Conservation (phyloP, 106 monocot genomes). For the Acorus calamus region DNA sequence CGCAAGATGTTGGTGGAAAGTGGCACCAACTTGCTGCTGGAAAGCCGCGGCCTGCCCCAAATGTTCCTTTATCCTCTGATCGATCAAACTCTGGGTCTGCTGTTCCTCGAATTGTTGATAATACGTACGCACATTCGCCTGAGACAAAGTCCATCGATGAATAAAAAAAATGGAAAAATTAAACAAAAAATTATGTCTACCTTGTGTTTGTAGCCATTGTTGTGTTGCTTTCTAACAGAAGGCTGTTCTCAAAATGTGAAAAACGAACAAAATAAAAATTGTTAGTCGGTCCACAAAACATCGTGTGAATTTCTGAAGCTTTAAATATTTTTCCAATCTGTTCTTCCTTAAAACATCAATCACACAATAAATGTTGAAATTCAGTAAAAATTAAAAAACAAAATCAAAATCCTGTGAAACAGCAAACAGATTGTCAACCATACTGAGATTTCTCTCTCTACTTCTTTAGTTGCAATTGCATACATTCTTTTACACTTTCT, state of each 20-base stretch:
- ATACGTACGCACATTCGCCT: slow-evolving; percentile 87
- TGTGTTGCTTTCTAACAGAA: slow-evolving; percentile 96
- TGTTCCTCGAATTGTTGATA: slow-evolving; percentile 98
- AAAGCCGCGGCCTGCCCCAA: slow-evolving; percentile 78
- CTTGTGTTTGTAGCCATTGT: slow-evolving; percentile 98
- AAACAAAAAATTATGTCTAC: slow-evolving; percentile 10
- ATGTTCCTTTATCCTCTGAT: slow-evolving; percentile 97
- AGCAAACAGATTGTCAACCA: too few relatives aligned
- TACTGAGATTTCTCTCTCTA: too few relatives aligned
- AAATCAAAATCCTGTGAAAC: too few relatives aligned
- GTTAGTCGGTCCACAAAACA: too few relatives aligned
- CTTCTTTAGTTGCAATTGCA: too few relatives aligned
- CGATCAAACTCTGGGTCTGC: slow-evolving; percentile 84
- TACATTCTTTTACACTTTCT: too few relatives aligned
- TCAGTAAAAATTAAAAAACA: too few relatives aligned
- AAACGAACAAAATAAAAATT: neutral
- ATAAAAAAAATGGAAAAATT: neutral
- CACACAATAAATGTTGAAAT: too few relatives aligned
- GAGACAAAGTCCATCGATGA: neutral
- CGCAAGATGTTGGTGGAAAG: slow-evolving; percentile 67
- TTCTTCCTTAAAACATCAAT: too few relatives aligned
- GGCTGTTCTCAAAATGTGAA: slow-evolving; percentile 39
- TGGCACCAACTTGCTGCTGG: slow-evolving; percentile 72
- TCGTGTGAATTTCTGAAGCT: too few relatives aligned
- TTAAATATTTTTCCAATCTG: too few relatives aligned